A percentile compares a stretch with the other conserved stretches of the same genome.
Evolutionary conservation across 805 yeast species (phyloP).

Genomic region (Candida dajiaensis): DNA sequence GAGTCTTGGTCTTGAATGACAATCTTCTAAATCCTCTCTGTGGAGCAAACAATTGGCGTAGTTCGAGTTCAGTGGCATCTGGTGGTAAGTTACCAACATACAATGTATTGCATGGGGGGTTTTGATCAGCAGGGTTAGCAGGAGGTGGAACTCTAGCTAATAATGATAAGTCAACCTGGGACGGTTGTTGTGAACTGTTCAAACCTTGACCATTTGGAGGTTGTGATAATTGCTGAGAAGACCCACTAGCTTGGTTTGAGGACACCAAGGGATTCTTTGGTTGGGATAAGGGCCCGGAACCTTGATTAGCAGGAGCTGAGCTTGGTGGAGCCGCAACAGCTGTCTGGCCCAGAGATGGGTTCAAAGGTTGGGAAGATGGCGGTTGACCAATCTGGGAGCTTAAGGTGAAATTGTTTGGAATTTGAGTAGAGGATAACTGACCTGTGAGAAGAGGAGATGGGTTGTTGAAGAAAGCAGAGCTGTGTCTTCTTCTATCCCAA

Average conservation of each 20-base stretch:
- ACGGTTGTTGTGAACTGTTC: slow-evolving; percentile 16
- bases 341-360: slow-evolving; percentile 4
- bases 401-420: slow-evolving; percentile 20
- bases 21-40: slow-evolving; percentile 91
- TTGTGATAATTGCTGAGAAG: slow-evolving; percentile 1
- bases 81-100: slow-evolving; percentile 97
- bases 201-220: slow-evolving; percentile 6
- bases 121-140: slow-evolving; percentile 98
- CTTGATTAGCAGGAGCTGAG: slow-evolving; percentile 18
- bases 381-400: slow-evolving; percentile 4
- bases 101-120: slow-evolving; percentile 96
- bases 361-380: background rate
- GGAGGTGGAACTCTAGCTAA: slow-evolving; percentile 83
- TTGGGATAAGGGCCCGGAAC: slow-evolving; percentile 5
- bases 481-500: slow-evolving; percentile 49
- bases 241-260: slow-evolving; percentile 2
- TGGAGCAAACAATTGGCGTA: slow-evolving; percentile 78
- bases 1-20: slow-evolving; percentile 77
- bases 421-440: slow-evolving; percentile 18
- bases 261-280: background rate
- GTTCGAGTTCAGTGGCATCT: slow-evolving; percentile 91
- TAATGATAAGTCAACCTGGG: slow-evolving; percentile 58
- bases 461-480: slow-evolving; percentile 44
- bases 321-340: slow-evolving; percentile 13
- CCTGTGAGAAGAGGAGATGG: slow-evolving; percentile 21